Conservation (phyloP, 345 rosid species). For the Toxicodendron radicans region DNA sequence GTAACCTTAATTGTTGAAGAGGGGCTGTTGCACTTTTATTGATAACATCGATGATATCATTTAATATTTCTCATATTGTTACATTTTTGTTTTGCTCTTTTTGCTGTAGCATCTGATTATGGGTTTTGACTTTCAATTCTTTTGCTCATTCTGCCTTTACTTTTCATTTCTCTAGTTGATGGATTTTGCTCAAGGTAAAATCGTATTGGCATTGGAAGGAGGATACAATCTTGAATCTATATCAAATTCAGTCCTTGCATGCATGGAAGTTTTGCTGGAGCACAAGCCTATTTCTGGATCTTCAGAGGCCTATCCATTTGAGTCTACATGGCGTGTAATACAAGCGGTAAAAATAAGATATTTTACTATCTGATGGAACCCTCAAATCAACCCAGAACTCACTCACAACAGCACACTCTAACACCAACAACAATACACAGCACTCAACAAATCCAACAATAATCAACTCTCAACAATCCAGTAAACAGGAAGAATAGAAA, state of each 20-base stretch:
- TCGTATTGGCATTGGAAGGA: conserved; percentile 88
- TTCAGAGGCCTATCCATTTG: conserved; percentile 74
- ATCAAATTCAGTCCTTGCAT: conserved; percentile 85
- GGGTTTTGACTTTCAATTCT: not conserved
- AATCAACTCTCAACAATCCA: no score
- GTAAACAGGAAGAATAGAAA: no score
- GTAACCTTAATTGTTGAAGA: conserved; percentile 3
- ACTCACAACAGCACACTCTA: no score
- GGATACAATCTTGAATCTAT: conserved; percentile 87
- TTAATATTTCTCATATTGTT: not conserved
- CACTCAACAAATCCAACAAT: no score
- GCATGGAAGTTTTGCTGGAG: conserved; percentile 80
- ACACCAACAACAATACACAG: no score
- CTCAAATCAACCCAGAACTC: no score
- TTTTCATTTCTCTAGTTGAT: conserved; percentile 52
- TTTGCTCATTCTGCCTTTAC: conserved; percentile 1
- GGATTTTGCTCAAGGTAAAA: conserved; percentile 82
- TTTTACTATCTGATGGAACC: not conserved
- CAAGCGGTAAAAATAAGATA: conserved; percentile 47
- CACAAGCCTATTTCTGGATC: conserved; percentile 48
- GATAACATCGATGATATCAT: not conserved
- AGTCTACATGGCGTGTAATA: conserved; percentile 88
- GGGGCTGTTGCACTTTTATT: not conserved
- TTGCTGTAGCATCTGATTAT: not conserved
- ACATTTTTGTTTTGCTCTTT: not conserved